Evolutionary conservation across 768 basidiomycete species (phyloP).

Genomic region (Gyrodon lividus): DNA sequence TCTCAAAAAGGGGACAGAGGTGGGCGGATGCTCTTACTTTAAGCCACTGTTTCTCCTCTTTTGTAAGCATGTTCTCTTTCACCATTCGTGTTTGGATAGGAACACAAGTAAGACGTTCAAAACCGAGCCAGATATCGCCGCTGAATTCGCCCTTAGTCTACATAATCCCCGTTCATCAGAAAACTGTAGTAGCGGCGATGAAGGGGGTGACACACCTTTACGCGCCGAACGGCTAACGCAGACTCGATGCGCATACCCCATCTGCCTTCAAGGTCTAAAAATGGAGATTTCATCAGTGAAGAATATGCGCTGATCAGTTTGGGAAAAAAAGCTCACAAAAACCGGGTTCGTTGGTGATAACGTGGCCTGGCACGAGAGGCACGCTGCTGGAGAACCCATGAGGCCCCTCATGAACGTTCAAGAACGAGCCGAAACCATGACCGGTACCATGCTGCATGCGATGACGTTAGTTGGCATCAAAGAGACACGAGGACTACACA

Average conservation of each 20-base stretch:
- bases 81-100: slow-evolving; percentile 93
- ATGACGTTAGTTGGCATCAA: slow-evolving; percentile 16
- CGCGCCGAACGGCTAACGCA: slow-evolving; percentile 69
- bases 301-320: slow-evolving; percentile 10
- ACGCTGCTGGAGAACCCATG: slow-evolving; percentile 71
- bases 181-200: slow-evolving; percentile 3
- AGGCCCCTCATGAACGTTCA: slow-evolving; percentile 84
- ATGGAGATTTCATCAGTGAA: slow-evolving; percentile 13
- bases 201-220: slow-evolving; percentile 35
- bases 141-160: slow-evolving; percentile 73
- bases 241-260: slow-evolving; percentile 96
- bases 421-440: slow-evolving; percentile 85
- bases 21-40: slow-evolving; percentile 44
- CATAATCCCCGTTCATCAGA: slow-evolving; percentile 5
- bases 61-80: slow-evolving; percentile 77
- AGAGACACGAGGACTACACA: slow-evolving; percentile 34
- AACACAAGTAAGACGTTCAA: slow-evolving; percentile 90
- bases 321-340: slow-evolving; percentile 59
- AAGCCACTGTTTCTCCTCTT: slow-evolving; percentile 85
- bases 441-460: slow-evolving; percentile 79
- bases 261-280: slow-evolving; percentile 65
- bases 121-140: slow-evolving; percentile 81
- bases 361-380: slow-evolving; percentile 79
- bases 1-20: background rate
- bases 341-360: slow-evolving; percentile 93